Evolutionary conservation across 192 early-diverging fungal genomes (phyloP).

Genomic region (Coemansia sp.): DNA sequence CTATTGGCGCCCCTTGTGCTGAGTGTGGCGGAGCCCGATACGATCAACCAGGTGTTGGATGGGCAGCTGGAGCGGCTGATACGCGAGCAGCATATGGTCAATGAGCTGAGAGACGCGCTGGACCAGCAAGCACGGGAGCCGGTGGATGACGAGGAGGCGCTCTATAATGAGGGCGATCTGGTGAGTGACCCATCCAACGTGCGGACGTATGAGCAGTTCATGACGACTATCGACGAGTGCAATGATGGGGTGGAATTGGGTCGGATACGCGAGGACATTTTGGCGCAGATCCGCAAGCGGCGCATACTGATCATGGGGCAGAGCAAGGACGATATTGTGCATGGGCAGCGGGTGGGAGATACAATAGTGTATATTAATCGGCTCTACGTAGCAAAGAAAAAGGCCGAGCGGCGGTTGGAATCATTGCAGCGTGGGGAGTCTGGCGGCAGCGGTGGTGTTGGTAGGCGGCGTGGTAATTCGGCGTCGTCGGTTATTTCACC

Average conservation of each 20-base stretch:
- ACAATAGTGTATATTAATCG: constrained; percentile 73
- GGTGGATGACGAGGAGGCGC: not conserved
- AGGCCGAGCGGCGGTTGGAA: constrained; percentile 71
- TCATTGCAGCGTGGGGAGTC: constrained; percentile 44
- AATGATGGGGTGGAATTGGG: constrained; percentile 61
- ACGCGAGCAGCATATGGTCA: constrained; percentile 66
- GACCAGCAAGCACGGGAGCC: constrained; percentile 56
- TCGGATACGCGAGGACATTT: constrained; percentile 64
- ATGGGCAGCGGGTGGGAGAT: constrained; percentile 73
- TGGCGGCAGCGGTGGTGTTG: too few relatives aligned
- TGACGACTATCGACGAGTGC: constrained; percentile 69
- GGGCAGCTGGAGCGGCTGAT: constrained; percentile 52
- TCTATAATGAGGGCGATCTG: not conserved
- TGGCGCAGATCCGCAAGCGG: constrained; percentile 74
- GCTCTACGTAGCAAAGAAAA: constrained; percentile 67
- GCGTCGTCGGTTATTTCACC: not conserved
- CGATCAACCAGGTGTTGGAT: constrained; percentile 80
- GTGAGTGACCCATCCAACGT: not conserved
- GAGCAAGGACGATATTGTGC: constrained; percentile 71
- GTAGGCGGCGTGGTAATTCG: not conserved
- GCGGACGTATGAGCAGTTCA: constrained; percentile 71
- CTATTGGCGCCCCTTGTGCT: constrained; percentile 69
- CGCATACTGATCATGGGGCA: constrained; percentile 57
- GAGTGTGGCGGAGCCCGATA: constrained; percentile 79
- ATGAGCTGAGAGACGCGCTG: constrained; percentile 64